A percentile compares a stretch with the other conserved stretches of the same genome.
phyloP scores from a whole-genome alignment of 2,329 filamentous ascomycete species.

The Remersonia thermophila region DNA sequence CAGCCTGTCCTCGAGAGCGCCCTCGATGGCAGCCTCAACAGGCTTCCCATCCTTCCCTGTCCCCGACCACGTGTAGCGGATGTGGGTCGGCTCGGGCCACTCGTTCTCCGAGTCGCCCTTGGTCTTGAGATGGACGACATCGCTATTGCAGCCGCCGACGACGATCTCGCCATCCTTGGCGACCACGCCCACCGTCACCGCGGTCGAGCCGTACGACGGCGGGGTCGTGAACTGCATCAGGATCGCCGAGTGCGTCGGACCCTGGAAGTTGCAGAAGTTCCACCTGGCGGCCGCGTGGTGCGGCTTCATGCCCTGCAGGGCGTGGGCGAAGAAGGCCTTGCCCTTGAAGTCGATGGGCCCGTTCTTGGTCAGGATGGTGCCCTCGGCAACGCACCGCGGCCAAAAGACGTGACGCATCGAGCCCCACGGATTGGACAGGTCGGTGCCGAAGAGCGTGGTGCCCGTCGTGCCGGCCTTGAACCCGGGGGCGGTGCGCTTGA shows the following conservation, averaged over 20 bases:
- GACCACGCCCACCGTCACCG: constrained; percentile 72
- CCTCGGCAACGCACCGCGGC: constrained; percentile 73
- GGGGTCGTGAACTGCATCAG: constrained; percentile 97
- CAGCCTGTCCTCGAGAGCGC: constrained; percentile 52
- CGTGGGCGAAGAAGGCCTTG: constrained; percentile 66
- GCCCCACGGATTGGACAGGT: constrained; percentile 79
- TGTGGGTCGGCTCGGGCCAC: constrained; percentile 75
- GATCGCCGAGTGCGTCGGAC: constrained; percentile 71
- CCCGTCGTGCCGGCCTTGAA: constrained; percentile 80
- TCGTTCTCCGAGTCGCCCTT: constrained; percentile 65
- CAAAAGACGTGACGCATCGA: constrained; percentile 88
- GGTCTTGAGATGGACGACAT: constrained; percentile 55
- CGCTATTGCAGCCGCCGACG: constrained; percentile 53
- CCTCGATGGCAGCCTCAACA: constrained; percentile 58
- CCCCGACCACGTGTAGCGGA: constrained; percentile 68
- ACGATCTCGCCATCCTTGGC: constrained; percentile 72
- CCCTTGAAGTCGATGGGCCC: constrained; percentile 75
- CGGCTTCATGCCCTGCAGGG: constrained; percentile 96
- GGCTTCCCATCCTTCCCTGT: constrained; percentile 63
- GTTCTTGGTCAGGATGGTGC: constrained; percentile 70
- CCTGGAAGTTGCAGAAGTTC: constrained; percentile 91
- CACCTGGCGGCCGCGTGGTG: constrained; percentile 86
- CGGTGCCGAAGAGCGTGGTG: constrained; percentile 74
- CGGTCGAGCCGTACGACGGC: constrained; percentile 76
- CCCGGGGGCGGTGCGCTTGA: constrained; percentile 64